Evolutionary conservation across 768 basidiomycete genomes (phyloP).

Genomic region (Hypsizygus marmoreus): DNA sequence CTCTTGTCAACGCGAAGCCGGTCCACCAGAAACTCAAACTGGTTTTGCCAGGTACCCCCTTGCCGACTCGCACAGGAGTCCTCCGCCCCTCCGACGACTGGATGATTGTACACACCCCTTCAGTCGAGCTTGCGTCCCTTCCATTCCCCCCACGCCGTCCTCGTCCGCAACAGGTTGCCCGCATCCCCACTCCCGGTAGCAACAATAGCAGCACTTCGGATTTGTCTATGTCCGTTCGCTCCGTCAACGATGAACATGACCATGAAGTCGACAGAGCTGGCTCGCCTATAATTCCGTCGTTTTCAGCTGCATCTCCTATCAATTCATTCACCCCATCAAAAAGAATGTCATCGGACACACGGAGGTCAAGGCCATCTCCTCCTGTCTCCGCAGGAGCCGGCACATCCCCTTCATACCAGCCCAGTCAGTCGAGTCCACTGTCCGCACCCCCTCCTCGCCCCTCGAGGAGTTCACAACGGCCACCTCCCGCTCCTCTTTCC

Average conservation of each 20-base stretch:
- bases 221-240: too few species aligned
- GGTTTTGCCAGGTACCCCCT: constrained; percentile 1
- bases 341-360: constrained; percentile 9
- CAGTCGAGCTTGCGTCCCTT: constrained; percentile 36
- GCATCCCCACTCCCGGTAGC: constrained; percentile 1
- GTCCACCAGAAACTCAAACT: constrained; percentile 8
- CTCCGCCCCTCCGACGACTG: constrained; percentile 27
- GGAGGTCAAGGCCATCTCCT: constrained; percentile 14
- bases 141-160: constrained; percentile 40
- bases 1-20: background rate
- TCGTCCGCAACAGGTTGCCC: too few species aligned
- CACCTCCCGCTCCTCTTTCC: background rate
- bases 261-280: background rate
- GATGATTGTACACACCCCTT: constrained; percentile 34
- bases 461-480: constrained; percentile 22
- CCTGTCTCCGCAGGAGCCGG: constrained; percentile 6
- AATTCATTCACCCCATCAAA: constrained; percentile 40
- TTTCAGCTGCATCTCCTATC: constrained; percentile 46
- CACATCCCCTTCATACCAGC: background rate
- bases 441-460: constrained; percentile 33
- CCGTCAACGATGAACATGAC: too few species aligned
- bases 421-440: background rate
- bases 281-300: constrained; percentile 52
- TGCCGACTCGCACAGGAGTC: background rate
- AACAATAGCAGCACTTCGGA: constrained; percentile 1